phyloP scores from a whole-genome alignment of 2,329 filamentous ascomycete genomes.

The Macrophomina pseudophaseolina region DNA sequence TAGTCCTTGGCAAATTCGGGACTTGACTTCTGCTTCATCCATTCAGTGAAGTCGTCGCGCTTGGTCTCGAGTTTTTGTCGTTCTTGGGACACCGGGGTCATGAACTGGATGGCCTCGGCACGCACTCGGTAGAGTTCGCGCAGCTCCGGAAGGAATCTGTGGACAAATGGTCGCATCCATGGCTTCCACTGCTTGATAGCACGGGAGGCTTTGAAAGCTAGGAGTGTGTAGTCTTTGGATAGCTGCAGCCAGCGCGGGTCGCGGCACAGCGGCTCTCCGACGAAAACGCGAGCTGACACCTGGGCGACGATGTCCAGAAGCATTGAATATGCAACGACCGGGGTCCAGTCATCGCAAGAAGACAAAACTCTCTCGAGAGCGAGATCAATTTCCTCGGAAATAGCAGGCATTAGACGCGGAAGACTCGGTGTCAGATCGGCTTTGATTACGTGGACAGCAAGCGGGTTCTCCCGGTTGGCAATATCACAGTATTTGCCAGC shows the following conservation, averaged over 20 bases:
- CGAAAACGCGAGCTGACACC: slow-evolving; percentile 55
- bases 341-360: slow-evolving; percentile 47
- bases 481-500: slow-evolving; percentile 31
- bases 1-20: slow-evolving; percentile 27
- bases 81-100: slow-evolving; percentile 26
- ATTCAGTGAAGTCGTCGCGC: slow-evolving; percentile 15
- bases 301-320: slow-evolving; percentile 55
- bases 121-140: slow-evolving; percentile 24
- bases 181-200: slow-evolving; percentile 26
- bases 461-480: neutral
- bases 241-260: slow-evolving; percentile 53
- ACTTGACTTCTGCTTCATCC: slow-evolving; percentile 22
- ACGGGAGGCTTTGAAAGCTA: slow-evolving; percentile 23
- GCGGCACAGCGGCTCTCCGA: slow-evolving; percentile 55
- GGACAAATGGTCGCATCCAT: slow-evolving; percentile 22
- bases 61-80: slow-evolving; percentile 5
- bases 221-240: slow-evolving; percentile 54
- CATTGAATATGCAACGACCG: slow-evolving; percentile 42
- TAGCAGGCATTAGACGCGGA: slow-evolving; percentile 36
- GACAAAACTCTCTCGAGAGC: slow-evolving; percentile 37
- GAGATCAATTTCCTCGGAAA: slow-evolving; percentile 39
- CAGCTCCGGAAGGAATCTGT: slow-evolving; percentile 20
- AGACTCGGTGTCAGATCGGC: slow-evolving; percentile 43
- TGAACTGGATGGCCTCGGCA: slow-evolving; percentile 26
- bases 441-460: slow-evolving; percentile 36